phyloP scores from a whole-genome alignment of 306 rosid species.

The Cotoneaster glaucophyllus region DNA sequence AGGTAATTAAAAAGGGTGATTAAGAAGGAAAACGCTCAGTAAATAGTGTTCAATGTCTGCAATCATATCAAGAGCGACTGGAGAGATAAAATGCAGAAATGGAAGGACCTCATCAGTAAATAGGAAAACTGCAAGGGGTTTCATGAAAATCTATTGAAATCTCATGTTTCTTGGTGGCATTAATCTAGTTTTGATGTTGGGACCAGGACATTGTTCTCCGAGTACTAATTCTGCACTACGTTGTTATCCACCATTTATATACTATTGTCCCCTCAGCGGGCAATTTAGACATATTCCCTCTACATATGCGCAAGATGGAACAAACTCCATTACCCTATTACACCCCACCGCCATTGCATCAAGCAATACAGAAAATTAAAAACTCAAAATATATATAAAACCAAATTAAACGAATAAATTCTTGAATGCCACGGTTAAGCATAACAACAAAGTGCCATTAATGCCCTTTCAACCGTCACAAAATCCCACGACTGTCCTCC shows the following conservation, averaged over 20 bases:
- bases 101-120: not conserved
- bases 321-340: no score
- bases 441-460: constrained; percentile 16
- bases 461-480: constrained; percentile 17
- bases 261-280: constrained; percentile 5
- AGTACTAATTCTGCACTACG: constrained; percentile 15
- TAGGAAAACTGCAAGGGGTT: not conserved
- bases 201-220: constrained; percentile 26
- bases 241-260: constrained; percentile 13
- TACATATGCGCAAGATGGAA: constrained; percentile 8
- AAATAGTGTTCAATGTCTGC: not conserved
- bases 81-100: not conserved
- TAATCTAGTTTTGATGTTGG: constrained; percentile 8
- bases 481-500: not conserved
- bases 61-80: not conserved
- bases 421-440: not conserved
- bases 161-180: not conserved
- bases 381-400: not conserved
- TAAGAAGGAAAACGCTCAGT: not conserved
- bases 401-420: not conserved
- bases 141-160: not conserved
- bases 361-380: no score
- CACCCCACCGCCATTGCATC: not conserved
- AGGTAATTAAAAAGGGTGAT: not conserved
- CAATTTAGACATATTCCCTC: constrained; percentile 15